A percentile compares a stretch with the other conserved stretches of the same genome.
phyloP scores from a whole-genome alignment of 2,329 filamentous ascomycete genomes.

The Raffaelea ambrosiae region DNA sequence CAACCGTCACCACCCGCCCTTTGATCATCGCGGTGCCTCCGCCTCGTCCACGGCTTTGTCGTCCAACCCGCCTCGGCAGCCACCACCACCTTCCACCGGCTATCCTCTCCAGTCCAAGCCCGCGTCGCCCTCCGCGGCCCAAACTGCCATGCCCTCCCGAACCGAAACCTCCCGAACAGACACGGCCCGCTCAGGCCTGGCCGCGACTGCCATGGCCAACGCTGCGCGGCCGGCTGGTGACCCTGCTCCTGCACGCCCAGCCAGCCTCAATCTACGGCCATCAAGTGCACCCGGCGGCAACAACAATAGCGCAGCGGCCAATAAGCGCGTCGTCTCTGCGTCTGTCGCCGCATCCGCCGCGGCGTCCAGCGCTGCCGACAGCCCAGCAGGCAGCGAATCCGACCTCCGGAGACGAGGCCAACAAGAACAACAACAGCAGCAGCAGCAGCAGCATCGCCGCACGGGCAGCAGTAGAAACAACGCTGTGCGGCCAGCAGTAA shows the following conservation, averaged over 20 bases:
- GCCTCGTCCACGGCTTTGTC: neutral
- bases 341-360: conserved; percentile 1
- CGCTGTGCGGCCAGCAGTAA: conserved; percentile 9
- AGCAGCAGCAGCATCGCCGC: neutral
- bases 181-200: too few relatives aligned
- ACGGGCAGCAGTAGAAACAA: conserved; percentile 3
- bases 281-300: conserved; percentile 38
- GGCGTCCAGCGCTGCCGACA: neutral
- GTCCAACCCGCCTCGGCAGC: neutral
- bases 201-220: too few relatives aligned
- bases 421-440: conserved; percentile 21
- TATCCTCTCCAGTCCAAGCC: neutral
- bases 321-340: too few relatives aligned
- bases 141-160: conserved; percentile 6
- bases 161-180: conserved; percentile 1
- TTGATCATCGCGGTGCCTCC: conserved; percentile 2
- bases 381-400: conserved; percentile 6
- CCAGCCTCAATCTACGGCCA: conserved; percentile 24
- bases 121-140: neutral
- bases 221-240: neutral
- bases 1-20: conserved; percentile 1
- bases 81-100: neutral
- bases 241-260: neutral
- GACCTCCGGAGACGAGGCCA: conserved; percentile 2
- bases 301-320: too few relatives aligned